These are phyloP conservation scores for Solanum bulbocastanum DNA, from an alignment of 257 asterid genomes.

Conservation along the genomic window DNA sequence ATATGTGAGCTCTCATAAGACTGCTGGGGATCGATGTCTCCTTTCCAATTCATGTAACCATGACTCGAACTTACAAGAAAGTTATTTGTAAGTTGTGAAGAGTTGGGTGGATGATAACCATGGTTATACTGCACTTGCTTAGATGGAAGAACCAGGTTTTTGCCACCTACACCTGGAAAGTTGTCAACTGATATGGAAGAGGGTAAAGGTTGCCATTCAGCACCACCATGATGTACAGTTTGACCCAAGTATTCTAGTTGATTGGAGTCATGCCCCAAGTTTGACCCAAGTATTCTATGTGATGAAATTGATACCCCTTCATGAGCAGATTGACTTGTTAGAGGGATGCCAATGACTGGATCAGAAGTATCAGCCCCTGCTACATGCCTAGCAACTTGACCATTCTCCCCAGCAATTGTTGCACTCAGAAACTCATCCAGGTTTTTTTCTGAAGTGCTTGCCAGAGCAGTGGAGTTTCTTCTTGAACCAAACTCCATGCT, in stretches of 20 bases:
- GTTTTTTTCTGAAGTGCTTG: slow-evolving; percentile 43
- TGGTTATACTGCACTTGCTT: slow-evolving; percentile 12
- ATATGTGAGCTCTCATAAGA: slow-evolving; percentile 18
- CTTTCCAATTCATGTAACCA: slow-evolving; percentile 20
- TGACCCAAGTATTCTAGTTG: slow-evolving; percentile 27
- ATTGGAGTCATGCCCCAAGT: slow-evolving; percentile 19
- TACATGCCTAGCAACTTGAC: slow-evolving; percentile 14
- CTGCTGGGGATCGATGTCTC: slow-evolving; percentile 21
- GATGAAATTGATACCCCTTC: slow-evolving; percentile 24
- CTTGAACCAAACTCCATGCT: slow-evolving; percentile 68
- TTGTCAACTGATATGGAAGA: slow-evolving; percentile 21
- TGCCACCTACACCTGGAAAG: slow-evolving; percentile 19
- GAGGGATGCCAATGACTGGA: slow-evolving; percentile 22
- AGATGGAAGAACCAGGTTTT: slow-evolving; percentile 8
- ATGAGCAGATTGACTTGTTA: slow-evolving; percentile 33
- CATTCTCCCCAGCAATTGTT: slow-evolving; percentile 37
- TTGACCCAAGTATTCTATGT: slow-evolving; percentile 21
- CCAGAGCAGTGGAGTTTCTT: slow-evolving; percentile 49
- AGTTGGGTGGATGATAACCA: slow-evolving; percentile 31
- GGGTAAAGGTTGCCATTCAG: slow-evolving; percentile 34
- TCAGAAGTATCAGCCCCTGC: slow-evolving; percentile 10
- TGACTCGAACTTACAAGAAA: slow-evolving; percentile 19
- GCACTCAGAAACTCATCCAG: slow-evolving; percentile 56
- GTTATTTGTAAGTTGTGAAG: slow-evolving; percentile 25
- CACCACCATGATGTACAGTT: slow-evolving; percentile 26